These are phyloP conservation scores for Orbilia oligospora DNA, from an alignment of 2,329 filamentous ascomycete genomes.

Conservation along the genomic window DNA sequence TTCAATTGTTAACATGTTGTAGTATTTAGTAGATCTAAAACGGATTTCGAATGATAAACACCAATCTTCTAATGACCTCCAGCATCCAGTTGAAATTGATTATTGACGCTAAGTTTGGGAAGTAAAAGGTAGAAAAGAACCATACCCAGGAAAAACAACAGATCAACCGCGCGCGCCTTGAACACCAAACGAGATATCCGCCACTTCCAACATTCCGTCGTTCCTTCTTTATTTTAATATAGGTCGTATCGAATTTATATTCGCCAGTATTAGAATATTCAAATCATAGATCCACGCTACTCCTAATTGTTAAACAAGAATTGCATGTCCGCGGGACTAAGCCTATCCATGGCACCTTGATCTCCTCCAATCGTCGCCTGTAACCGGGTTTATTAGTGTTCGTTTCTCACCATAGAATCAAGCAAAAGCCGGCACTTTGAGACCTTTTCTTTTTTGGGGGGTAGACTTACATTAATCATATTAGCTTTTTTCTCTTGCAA, in stretches of 20 bases:
- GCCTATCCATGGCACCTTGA: constrained; percentile 88
- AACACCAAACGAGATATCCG: background rate
- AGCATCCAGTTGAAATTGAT: no score
- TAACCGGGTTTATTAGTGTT: constrained; percentile 7
- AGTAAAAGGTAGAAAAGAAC: background rate
- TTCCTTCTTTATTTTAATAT: background rate
- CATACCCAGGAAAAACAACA: background rate
- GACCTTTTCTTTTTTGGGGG: background rate
- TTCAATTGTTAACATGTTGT: no score
- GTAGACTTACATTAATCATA: constrained; percentile 79
- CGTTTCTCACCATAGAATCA: background rate
- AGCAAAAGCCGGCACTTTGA: background rate
- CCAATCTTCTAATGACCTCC: no score
- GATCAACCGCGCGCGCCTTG: background rate
- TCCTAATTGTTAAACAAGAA: constrained; percentile 79
- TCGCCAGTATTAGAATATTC: background rate
- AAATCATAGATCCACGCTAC: background rate
- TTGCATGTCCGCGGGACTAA: constrained; percentile 92
- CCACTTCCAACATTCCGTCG: background rate
- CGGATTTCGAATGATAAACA: no score
- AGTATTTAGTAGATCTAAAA: no score
- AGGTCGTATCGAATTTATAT: background rate
- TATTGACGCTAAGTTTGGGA: no score
- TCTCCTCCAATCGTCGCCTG: constrained; percentile 92
- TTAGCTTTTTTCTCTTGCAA: constrained; percentile 98